Conservation (phyloP, 1,139 yeast species). For the Kodamaea sp. region DNA sequence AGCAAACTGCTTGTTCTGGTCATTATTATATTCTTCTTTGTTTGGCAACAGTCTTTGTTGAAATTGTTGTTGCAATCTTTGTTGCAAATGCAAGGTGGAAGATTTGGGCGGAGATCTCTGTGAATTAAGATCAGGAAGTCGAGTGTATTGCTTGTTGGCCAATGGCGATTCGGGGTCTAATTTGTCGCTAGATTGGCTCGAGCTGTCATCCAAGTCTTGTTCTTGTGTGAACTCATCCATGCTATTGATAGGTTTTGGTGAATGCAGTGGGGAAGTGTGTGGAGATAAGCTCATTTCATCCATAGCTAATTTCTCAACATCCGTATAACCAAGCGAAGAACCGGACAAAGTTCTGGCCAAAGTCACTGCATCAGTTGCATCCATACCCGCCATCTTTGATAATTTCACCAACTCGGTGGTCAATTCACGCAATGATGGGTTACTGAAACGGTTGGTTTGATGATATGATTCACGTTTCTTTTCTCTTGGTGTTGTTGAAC, state of each 20-base stretch:
- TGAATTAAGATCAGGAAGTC: background rate
- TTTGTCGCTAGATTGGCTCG: slow-evolving; percentile 1
- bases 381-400: slow-evolving; percentile 68
- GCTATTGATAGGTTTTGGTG: slow-evolving; percentile 8
- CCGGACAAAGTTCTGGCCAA: slow-evolving; percentile 68
- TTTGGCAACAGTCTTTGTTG: slow-evolving; percentile 9
- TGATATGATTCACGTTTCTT: slow-evolving; percentile 11
- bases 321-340: slow-evolving; percentile 54
- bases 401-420: slow-evolving; percentile 64
- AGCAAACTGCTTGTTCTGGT: too few relatives aligned
- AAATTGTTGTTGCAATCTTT: slow-evolving; percentile 15
- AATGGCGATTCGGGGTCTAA: slow-evolving; percentile 12
- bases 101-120: slow-evolving; percentile 6
- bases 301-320: slow-evolving; percentile 46
- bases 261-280: slow-evolving; percentile 13
- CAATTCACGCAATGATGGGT: slow-evolving; percentile 64
- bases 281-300: slow-evolving; percentile 31
- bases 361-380: slow-evolving; percentile 70
- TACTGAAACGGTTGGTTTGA: slow-evolving; percentile 21
- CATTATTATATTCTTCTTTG: background rate
- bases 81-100: slow-evolving; percentile 16
- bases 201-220: slow-evolving; percentile 7
- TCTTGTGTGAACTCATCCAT: slow-evolving; percentile 4
- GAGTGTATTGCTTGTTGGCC: slow-evolving; percentile 1
- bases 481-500: background rate